Base-by-base conservation (phyloP, 2,329 filamentous ascomycete species). In the Clarireedia sp. region DNA sequence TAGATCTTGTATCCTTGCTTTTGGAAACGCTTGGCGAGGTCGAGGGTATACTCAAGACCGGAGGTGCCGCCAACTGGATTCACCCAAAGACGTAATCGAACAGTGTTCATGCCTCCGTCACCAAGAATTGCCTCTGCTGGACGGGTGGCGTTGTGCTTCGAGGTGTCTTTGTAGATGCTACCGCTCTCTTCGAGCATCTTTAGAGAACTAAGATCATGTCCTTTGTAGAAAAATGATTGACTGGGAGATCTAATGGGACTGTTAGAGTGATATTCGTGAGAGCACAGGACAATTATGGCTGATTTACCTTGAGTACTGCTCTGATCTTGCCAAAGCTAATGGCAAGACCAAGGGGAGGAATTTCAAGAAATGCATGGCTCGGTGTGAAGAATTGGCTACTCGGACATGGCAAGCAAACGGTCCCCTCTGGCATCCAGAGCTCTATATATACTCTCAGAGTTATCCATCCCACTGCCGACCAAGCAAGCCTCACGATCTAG, bases 51-150 rank as follows among this genome's bases (percentile, higher is more conserved):
- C 57, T 80, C 78, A 40, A 89, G 73, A 66, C 85, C 79, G 69
- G 89, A 88, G 59, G 76, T 76, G 43, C 83, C 82, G 59, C 80
- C 78, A 16, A 76, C 72, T 0, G 82, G 81, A 63, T 85, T 85
- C 14, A 89, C 85, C 85, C 85, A 89, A 29, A 89, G 72, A 16
- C 86, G 77, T 66, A 89, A 83, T 10, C 85, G 80, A 44, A 88
- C 80, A 0, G 79, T 84, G 67, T 87, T 89, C 65, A 87, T 79
- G 9, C 85, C 86, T 19, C 75, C 78, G 23, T 73, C 72, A 1
- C 74, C 78, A 5, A 89, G 72, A 48, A 89, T 88, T 1, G 71
- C 74, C 64, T 89, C 86, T 1, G 87, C 74, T 0, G 79, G 70
- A 29, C 71, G 59, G 1, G 71, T 74, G 21, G 54, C 53, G 54